Percentiles rank a stretch among this genome's conserved stretches.
Evolutionary conservation across 805 yeast species (phyloP).

Genomic region (Hanseniaspora lachancei): DNA sequence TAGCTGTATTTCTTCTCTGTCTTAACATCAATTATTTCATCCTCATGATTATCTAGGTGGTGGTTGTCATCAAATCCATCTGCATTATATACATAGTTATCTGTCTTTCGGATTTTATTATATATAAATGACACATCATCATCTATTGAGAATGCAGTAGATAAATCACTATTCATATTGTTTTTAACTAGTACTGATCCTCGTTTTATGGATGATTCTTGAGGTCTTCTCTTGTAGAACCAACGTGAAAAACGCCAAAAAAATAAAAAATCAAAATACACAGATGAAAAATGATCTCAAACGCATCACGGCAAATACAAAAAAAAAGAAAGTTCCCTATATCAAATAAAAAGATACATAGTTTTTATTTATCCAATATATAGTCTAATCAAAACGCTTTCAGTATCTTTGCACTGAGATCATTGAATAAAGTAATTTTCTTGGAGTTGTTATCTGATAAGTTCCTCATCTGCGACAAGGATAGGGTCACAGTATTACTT

Average conservation of each 20-base stretch:
- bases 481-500: background rate
- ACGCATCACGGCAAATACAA: background rate
- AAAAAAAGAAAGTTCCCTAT: background rate
- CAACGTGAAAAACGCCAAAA: background rate
- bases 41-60: background rate
- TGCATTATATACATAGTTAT: background rate
- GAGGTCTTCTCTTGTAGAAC: background rate
- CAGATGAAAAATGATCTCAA: background rate
- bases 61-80: background rate
- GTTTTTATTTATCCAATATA: background rate
- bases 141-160: conserved; percentile 3
- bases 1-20: conserved; percentile 6
- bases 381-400: background rate
- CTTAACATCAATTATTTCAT: conserved; percentile 2
- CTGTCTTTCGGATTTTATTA: background rate
- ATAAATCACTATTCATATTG: background rate
- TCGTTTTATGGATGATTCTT: too few relatives aligned
- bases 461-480: conserved; percentile 1
- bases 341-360: too few relatives aligned
- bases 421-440: conserved; percentile 1
- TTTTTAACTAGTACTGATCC: too few relatives aligned
- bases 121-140: background rate
- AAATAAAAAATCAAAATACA: background rate
- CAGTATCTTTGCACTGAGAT: background rate
- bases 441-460: background rate